Evolutionary conservation across 148 eudicot genomes (phyloP), one percentile per base, ranked within the genome.

Genomic region (Diospyros kaki): DNA sequence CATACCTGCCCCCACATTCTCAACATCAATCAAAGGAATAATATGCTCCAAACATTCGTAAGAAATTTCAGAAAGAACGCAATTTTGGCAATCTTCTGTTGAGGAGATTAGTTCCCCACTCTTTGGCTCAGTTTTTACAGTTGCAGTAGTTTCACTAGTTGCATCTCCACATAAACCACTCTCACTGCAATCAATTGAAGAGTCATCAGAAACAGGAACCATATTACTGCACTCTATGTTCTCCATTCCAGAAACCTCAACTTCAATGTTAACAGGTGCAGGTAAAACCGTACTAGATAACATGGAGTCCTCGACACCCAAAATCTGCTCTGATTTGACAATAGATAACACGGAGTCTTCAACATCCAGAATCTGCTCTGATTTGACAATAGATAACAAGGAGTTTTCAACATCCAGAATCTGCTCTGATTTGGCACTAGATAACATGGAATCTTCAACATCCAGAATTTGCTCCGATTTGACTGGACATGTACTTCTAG

Each of bases 1-100:
- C 77, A 53, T 58, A 64, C 67, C 71, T 14, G 60, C 46, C 54
- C 69, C 76, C 70, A 46, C 40, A n/a, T 2, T 62, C 65, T 75
- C 74, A 45, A 39, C 79, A 76, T 44, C 67, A 71, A 9, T 63
- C 18, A 75, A 64, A 40, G 54, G n/a, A 74, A 55, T 59, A 75
- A 58, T 48, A 55, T 71, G 45, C 60, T 86, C 87, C 71, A 75
- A 51, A 82, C 82, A 69, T 73, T 87, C 85, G 51, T 42, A 71
- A 50, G 83, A 82, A 69, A 74, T 75, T 77, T 85, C 80, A 81
- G 85, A 85, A 63, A 84, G 73, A 73, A 9, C 71, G 81, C 89
- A 84, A 40, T 2, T 64, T 75, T 74, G 73, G 50, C 18, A 66
- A 66, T 78, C 83, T 63, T 71, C 69, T 18, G 18, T 28, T 46